Evolutionary conservation across 2,329 filamentous ascomycete genomes (phyloP).

Genomic region (Calonectria pauciramosa): DNA sequence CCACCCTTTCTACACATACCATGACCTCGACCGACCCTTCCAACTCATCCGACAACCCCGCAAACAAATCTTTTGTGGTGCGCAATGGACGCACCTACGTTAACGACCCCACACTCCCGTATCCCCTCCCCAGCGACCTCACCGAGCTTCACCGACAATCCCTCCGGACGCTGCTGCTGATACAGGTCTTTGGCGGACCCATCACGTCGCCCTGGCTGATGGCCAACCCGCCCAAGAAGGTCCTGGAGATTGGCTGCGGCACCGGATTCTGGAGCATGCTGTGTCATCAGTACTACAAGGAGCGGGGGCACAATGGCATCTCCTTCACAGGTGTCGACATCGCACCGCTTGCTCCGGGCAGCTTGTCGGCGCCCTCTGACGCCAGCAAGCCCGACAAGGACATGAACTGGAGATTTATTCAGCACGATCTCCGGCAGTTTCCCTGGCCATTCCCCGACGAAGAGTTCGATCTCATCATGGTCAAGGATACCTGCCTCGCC

Average conservation of each 20-base stretch:
- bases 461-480: constrained; percentile 90
- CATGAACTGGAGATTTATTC: constrained; percentile 90
- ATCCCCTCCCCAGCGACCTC: constrained; percentile 91
- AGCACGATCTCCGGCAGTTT: constrained; percentile 83
- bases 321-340: constrained; percentile 88
- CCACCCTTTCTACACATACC: constrained; percentile 59
- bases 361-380: constrained; percentile 46
- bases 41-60: constrained; percentile 57
- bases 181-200: constrained; percentile 84
- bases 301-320: constrained; percentile 76
- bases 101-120: constrained; percentile 77
- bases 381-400: constrained; percentile 73
- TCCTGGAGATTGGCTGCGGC: constrained; percentile 90
- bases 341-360: constrained; percentile 73
- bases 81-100: constrained; percentile 88
- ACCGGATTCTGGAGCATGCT: constrained; percentile 91
- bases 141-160: constrained; percentile 90
- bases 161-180: constrained; percentile 83
- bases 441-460: constrained; percentile 84
- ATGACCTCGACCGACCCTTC: constrained; percentile 64
- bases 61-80: constrained; percentile 72
- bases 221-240: constrained; percentile 77
- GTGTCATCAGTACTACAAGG: constrained; percentile 84
- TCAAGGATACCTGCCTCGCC: constrained; percentile 83
- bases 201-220: constrained; percentile 79